A percentile compares a stretch with the other conserved stretches of the same genome.
These are phyloP conservation scores for Euphrasia arctica DNA, from an alignment of 305 asterid genomes.

Conservation along the genomic window DNA sequence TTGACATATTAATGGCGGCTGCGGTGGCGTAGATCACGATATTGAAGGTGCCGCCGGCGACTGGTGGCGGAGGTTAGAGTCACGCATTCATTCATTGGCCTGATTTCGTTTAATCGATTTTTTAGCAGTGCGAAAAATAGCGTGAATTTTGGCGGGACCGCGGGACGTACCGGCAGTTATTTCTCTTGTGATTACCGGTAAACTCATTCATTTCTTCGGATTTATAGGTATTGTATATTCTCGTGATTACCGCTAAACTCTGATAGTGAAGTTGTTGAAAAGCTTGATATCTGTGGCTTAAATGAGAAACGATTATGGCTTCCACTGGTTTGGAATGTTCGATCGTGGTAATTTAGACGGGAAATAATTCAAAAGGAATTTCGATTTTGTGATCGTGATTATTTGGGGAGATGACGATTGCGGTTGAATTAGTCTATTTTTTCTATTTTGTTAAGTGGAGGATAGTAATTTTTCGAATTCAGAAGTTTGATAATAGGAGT, in stretches of 20 bases:
- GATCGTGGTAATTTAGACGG: not conserved
- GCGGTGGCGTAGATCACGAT: not conserved
- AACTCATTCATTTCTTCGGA: not conserved
- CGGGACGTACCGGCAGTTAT: conserved; percentile 27
- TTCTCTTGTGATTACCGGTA: not conserved
- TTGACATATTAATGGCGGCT: not conserved
- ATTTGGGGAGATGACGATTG: not conserved
- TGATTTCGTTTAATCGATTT: conserved; percentile 11
- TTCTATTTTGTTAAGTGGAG: conserved; percentile 7
- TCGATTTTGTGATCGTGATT: not conserved
- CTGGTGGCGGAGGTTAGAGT: conserved; percentile 14
- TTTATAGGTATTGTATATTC: conserved; percentile 27
- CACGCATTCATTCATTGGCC: not conserved
- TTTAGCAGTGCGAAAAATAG: not conserved
- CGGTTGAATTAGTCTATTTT: not conserved
- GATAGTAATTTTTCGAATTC: not conserved
- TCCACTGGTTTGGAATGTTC: not conserved
- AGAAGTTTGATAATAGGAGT: not conserved
- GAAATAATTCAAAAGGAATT: not conserved
- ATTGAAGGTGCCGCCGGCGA: conserved; percentile 20
- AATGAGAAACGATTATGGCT: not conserved
- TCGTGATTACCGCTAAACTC: conserved; percentile 4
- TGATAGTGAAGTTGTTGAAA: conserved; percentile 9
- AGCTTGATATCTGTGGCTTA: conserved; percentile 21
- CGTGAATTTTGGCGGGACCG: conserved; percentile 24